phyloP scores from a whole-genome alignment of 108 stramenopile genomes.

The Cylindrotheca fusiformis region DNA sequence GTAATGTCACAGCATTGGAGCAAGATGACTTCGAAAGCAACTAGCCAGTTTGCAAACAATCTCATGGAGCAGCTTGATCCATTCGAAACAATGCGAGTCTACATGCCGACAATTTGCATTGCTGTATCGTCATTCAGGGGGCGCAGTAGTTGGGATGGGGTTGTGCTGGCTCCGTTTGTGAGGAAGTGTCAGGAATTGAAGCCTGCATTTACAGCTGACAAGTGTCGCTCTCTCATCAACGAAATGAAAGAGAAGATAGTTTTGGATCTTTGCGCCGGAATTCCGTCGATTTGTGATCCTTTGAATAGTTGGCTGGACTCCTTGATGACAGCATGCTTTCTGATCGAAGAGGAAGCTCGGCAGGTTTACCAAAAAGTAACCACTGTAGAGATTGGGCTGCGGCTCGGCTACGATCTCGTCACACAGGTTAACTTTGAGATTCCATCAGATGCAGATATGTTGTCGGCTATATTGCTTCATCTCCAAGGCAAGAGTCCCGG shows the following conservation, averaged over 20 bases:
- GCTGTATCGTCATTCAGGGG: constrained; percentile 31
- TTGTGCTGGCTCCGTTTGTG: constrained; percentile 31
- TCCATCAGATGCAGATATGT: constrained; percentile 24
- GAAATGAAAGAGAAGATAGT: constrained; percentile 30
- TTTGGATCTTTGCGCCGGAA: constrained; percentile 21
- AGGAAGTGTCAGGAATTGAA: constrained; percentile 29
- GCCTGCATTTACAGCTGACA: constrained; percentile 12
- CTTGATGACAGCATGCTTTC: constrained; percentile 17
- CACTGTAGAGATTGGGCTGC: constrained; percentile 32
- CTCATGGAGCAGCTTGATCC: constrained; percentile 45
- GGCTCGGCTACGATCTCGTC: constrained; percentile 34
- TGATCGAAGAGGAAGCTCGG: constrained; percentile 28
- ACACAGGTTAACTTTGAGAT: constrained; percentile 39
- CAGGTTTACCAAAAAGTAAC: constrained; percentile 23
- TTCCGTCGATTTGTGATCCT: constrained; percentile 16
- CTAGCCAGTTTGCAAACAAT: constrained; percentile 35
- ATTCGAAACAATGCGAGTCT: constrained; percentile 39
- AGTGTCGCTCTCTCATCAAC: constrained; percentile 6
- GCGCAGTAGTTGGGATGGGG: constrained; percentile 33
- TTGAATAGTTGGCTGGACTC: constrained; percentile 32
- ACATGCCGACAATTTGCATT: constrained; percentile 33
- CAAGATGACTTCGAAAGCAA: constrained; percentile 23
- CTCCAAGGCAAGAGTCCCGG: constrained; percentile 27
- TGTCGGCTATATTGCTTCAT: constrained; percentile 22
- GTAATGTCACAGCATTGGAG: constrained; percentile 39